Conservation (phyloP, 768 basidiomycete species). For the Lentinus brumalis region DNA sequence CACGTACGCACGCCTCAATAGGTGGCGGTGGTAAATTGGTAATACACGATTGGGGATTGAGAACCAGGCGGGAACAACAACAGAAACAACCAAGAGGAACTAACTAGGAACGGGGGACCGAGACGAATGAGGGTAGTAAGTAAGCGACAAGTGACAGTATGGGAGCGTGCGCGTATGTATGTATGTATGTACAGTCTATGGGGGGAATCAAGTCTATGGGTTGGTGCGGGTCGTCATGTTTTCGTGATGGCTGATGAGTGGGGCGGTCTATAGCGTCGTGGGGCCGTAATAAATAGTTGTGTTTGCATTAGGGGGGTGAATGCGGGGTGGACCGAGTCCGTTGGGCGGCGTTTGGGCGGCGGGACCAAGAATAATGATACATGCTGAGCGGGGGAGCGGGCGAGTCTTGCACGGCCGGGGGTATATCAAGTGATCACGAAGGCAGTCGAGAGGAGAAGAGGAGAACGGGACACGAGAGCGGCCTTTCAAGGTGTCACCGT, state of each 20-base stretch:
- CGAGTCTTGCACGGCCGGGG: neutral
- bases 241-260: constrained; percentile 5
- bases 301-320: neutral
- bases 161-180: neutral
- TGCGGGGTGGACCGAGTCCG: neutral
- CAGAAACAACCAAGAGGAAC: too few species aligned
- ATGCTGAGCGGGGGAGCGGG: neutral
- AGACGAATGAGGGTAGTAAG: too few species aligned
- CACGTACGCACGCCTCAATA: too few species aligned
- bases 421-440: neutral
- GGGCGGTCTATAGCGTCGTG: neutral
- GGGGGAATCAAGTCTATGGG: neutral
- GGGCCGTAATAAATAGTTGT: neutral
- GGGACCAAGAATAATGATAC: constrained; percentile 15
- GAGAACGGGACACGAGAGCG: neutral
- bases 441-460: neutral
- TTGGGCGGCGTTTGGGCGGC: neutral
- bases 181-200: constrained; percentile 5
- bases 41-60: too few species aligned
- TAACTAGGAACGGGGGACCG: neutral
- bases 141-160: neutral
- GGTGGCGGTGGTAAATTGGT: too few species aligned
- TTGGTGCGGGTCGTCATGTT: neutral
- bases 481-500: constrained; percentile 16
- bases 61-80: too few species aligned